Evolutionary conservation across 495 filamentous ascomycete genomes (phyloP), one percentile per base, ranked within the genome.

Genomic region (Zalerion maritima): DNA sequence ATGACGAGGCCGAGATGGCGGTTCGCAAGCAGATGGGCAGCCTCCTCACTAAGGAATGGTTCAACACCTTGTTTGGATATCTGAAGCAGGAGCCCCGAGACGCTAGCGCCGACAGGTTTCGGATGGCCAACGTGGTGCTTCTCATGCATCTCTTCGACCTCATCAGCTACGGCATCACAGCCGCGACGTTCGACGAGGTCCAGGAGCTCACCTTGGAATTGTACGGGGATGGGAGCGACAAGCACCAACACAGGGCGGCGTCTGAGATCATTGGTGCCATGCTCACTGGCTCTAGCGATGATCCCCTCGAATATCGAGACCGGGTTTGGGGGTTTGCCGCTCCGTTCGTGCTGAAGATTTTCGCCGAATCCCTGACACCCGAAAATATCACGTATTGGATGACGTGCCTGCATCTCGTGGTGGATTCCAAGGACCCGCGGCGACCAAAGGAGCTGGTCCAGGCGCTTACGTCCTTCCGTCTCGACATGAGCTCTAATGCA

Each of bases 71-170:
- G 54, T 99, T 96, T 43, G 76, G 67, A 21, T 94, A 83, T 47
- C 63, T 96, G 55, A 99, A 94, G 56, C 89, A 99, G 52, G 89
- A 99, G 52, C 89, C 89, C 10, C 72, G 87, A 14, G 89, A 99
- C 51, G 55, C 74, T 6, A 55, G 60, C 2, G 65, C 80, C 0
- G 89, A 99, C 47, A 73, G 89, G 24, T 96, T 96, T 57, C 68
- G 86, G 37, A 81, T 91, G 56, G 67, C 81, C 4, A 85, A 75
- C 44, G 77, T 81, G 2, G 73, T 87, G 51, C 64, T 94, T 40
- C 70, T 99, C 3, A 75, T 81, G 35, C 81, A 87, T 46, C 70
- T 79, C 5, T 92, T 99, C 42, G 82, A 92, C 38, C 64, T 96
- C 20, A 75, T 94, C 58, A 60, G 81, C 31, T 69, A 71, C 39